These are phyloP conservation scores for Blastomyces silverae DNA, from an alignment of 2,329 filamentous ascomycete genomes.

Conservation along the genomic window DNA sequence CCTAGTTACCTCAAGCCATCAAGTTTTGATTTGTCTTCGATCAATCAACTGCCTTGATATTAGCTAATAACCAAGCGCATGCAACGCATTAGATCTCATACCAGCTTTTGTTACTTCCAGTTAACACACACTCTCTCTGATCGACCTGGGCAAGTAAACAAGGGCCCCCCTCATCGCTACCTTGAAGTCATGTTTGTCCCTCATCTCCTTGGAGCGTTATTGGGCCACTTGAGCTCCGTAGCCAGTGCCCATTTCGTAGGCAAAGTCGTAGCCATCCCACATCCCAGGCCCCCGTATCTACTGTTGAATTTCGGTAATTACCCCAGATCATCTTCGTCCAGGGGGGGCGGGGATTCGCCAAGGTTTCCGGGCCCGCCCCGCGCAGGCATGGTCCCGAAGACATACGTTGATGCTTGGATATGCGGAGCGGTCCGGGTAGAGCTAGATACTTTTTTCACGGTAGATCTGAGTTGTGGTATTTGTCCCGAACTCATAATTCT, in stretches of 20 bases:
- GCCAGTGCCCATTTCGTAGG: conserved; percentile 25
- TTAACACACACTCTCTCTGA: not conserved
- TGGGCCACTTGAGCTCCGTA: conserved; percentile 22
- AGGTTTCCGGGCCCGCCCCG: too few relatives aligned
- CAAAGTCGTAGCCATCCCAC: conserved; percentile 29
- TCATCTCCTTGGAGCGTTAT: conserved; percentile 23
- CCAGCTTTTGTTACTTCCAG: not conserved
- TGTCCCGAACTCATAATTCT: not conserved
- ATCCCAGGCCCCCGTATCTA: conserved; percentile 22
- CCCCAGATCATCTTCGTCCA: too few relatives aligned
- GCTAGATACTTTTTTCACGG: too few relatives aligned
- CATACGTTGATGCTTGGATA: too few relatives aligned
- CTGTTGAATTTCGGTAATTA: conserved; percentile 27
- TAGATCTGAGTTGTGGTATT: not conserved
- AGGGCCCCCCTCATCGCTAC: conserved; percentile 24
- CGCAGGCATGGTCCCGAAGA: too few relatives aligned
- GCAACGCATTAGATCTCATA: not conserved
- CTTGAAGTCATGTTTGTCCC: conserved; percentile 50
- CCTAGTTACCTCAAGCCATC: not conserved
- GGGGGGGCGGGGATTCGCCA: too few relatives aligned
- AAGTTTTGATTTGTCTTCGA: too few relatives aligned
- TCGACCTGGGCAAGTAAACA: conserved; percentile 12
- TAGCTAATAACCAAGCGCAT: not conserved
- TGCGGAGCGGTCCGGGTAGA: too few relatives aligned
- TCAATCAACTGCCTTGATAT: not conserved